Evolutionary conservation across 345 rosid genomes (phyloP), one percentile per base, ranked within the genome.

Genomic region (Kernera saxatilis): DNA sequence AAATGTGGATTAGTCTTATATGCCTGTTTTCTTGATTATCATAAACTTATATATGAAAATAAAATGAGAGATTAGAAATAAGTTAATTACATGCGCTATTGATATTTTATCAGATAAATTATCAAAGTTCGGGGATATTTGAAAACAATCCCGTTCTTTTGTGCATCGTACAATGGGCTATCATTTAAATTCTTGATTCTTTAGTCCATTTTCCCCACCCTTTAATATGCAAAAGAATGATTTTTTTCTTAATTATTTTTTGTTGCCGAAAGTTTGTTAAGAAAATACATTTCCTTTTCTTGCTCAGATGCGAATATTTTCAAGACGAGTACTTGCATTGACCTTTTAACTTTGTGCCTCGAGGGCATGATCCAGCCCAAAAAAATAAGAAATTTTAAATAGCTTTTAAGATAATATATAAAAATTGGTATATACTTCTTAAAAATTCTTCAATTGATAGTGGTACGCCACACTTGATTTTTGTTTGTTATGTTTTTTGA

Each of bases 261-360:
- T 40, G 23, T 15, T 57, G 32, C 32, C 30, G 2, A 23, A 17
- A 6, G 4, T 5, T 57, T n/a, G n/a, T 49, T 3, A 22, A 25
- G 15, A 67, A 15, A 41, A 14, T 14, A 13, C 33, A 30, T 44
- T 55, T 17, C 25, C 9, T 48, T 44, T 69, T 23, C 57, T 58
- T 46, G 22, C n/a, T 45, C 19, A 26, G 67, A 71, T 37, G n/a
- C 69, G 75, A 71, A 71, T 62, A 41, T 15, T 32, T 71, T 51
- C 21, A 40, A 22, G 63, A 62, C 6, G 43, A 37, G 60, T 35
- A 51, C 21, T 44, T 55, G 65, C 50, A 55, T 53, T 64, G 71
- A 55, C 71, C 50, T 26, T 55, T 43, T 49, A 44, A 37, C 18
- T 45, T 26, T 72, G 43, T 64, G 50, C 29, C 50, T 26, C 23